Base-by-base conservation (phyloP, 1,284 basidiomycete genomes). In the Rhodotorula sp. region DNA sequence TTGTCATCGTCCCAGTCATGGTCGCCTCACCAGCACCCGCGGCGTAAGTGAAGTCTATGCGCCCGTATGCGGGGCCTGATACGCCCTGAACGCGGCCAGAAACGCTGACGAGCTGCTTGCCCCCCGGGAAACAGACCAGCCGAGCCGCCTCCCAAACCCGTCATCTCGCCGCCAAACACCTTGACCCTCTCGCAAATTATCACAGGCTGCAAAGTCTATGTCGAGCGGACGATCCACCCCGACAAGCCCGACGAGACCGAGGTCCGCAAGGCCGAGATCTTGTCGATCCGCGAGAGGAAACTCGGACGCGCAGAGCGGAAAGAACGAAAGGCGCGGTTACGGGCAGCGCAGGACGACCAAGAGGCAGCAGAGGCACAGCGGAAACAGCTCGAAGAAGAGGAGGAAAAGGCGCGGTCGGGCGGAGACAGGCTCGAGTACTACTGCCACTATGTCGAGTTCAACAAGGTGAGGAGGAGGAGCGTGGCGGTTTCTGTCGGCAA, bases 401-500 rank as follows among this genome's bases (percentile, higher is more conserved):
- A 70, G 51, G 76, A 75, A 29, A 63, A 64, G 30, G 17, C 22
- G 7, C 57, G 30, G 26, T 37, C 59, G 14, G 60, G 51, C 7
- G 59, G 60, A 6, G 69, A 71, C 60, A 42, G 58, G 44, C 86
- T 88, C 79, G 94, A 98, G 81, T 97, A 89, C 84, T 98, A 97
- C 79, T 91, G 96, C 49, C 95, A 98, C 79, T 98, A 95, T 88
- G 91, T 95, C 78, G 88, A 92, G 77, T 97, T 96, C 85, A 98
- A 97, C 84, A 96, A 97, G 77, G 77, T 77, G 54, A 51, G 67
- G 55, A 17, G n/a, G 45, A 17, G 17, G 45, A 44, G 51, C 48
- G 14, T 48, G 33, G 10, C 33, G 2, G 26, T 53, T 15, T 30
- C 15, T 8, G 45, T 42, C 37, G 37, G 37, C 37, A 42, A 10